Base-by-base conservation (phyloP, 495 filamentous ascomycete genomes). In the Stereocaulon alpinum region DNA sequence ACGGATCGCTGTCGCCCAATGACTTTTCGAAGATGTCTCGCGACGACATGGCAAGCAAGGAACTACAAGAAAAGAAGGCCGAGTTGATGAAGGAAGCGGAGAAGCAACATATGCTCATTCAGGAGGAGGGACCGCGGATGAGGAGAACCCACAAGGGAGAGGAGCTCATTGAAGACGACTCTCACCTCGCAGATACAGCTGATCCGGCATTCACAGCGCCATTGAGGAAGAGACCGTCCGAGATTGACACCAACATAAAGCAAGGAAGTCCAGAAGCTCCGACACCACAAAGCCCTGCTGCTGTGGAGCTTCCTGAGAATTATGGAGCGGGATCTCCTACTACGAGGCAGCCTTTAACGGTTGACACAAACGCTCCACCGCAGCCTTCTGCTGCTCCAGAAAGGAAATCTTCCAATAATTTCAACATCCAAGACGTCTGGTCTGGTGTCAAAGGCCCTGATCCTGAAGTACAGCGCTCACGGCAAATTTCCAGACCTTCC, bases 101-200 rank as follows among this genome's bases (percentile, higher is more conserved):
- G 62, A 87, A 93, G 62, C 91, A 96, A 63, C 83, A 89, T 54
- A 88, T 91, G 51, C 82, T 95, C 54, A 79, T 91, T 34, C 82
- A 88, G 42, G 89, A 95, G 41, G 84, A 91, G 63, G 83, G 82
- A 0, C 93, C 92, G 7, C 82, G 91, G 4, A 86, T 95, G 58
- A 81, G 91, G 65, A 84, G 87, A 63, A 96, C 92, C 2, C 93
- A 97, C 69, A 98, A 96, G 71, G 93, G 93, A 32, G 91, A 96
- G 59, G 93, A 98, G 67, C 59, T 95, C 15, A 80, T 98, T 40
- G 89, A 88, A 54, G 84, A 87, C 37, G 87, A 85, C 5, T 66
- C 66, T 22, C 69, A 77, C 34, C 67, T 67, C 60, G 72, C 69
- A 14, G 66, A 76, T 18, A 74, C 68, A 10, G 53, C 64, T 43